These are phyloP conservation scores for Boletus reticulatus DNA, from an alignment of 768 basidiomycete species.

Conservation along the genomic window DNA sequence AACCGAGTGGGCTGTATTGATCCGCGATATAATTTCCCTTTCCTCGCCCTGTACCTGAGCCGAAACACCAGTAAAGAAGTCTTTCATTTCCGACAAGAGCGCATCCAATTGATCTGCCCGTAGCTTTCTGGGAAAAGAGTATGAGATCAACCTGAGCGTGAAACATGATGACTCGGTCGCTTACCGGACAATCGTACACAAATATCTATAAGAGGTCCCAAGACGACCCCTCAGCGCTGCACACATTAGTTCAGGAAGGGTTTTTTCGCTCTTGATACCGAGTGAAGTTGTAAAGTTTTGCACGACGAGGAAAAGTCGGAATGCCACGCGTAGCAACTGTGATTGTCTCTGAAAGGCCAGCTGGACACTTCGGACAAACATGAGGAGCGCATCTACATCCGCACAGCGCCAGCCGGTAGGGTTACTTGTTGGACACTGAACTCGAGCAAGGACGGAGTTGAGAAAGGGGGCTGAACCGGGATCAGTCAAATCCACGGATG, in stretches of 20 bases:
- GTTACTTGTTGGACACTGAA: conserved; percentile 26
- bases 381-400: conserved; percentile 32
- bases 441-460: conserved; percentile 36
- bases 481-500: conserved; percentile 12
- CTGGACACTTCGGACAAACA: conserved; percentile 39
- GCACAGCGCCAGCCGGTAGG: conserved; percentile 25
- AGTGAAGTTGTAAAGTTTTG: conserved; percentile 42
- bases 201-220: conserved; percentile 40
- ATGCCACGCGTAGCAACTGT: conserved; percentile 43
- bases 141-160: conserved; percentile 13
- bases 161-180: conserved; percentile 10
- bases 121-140: conserved; percentile 39
- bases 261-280: conserved; percentile 41
- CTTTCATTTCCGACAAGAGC: conserved; percentile 42
- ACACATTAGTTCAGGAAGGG: conserved; percentile 42
- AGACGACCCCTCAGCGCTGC: conserved; percentile 44
- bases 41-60: conserved; percentile 34
- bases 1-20: conserved; percentile 20
- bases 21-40: conserved; percentile 27
- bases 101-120: conserved; percentile 29
- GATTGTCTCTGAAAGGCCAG: conserved; percentile 31
- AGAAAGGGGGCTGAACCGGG: conserved; percentile 33
- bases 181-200: conserved; percentile 51
- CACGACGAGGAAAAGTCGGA: conserved; percentile 43
- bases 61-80: conserved; percentile 37